Evolutionary conservation across 2,329 filamentous ascomycete genomes (phyloP).

Genomic region (Colletotrichum tropicicola): DNA sequence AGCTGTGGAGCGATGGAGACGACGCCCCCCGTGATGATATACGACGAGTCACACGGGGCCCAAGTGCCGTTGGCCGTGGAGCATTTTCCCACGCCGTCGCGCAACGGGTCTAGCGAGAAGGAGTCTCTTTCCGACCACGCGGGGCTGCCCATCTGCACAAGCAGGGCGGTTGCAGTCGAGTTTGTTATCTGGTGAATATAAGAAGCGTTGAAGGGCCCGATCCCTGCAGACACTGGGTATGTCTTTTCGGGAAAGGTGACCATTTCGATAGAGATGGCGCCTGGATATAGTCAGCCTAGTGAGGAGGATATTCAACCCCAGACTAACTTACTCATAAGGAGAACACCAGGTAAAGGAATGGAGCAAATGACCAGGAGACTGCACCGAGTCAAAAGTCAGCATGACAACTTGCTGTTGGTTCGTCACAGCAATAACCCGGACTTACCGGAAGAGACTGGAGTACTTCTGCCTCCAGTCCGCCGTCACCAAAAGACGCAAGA

Average conservation of each 20-base stretch:
- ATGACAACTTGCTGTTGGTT: neutral
- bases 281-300: neutral
- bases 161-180: constrained; percentile 7
- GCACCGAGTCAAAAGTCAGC: neutral
- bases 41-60: constrained; percentile 16
- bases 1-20: constrained; percentile 13
- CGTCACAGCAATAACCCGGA: neutral
- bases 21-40: constrained; percentile 13
- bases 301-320: no score
- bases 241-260: constrained; percentile 25
- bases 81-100: neutral
- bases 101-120: constrained; percentile 13
- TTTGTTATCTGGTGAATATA: neutral
- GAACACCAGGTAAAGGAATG: constrained; percentile 16
- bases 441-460: constrained; percentile 24
- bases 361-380: constrained; percentile 22
- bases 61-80: neutral
- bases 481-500: constrained; percentile 15
- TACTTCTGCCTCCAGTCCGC: constrained; percentile 26
- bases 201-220: constrained; percentile 21
- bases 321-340: constrained; percentile 22
- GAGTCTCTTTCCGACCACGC: constrained; percentile 24
- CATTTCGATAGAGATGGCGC: constrained; percentile 16
- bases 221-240: constrained; percentile 14
- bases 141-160: constrained; percentile 26